Conservation (phyloP, 1,139 yeast genomes). For the Pichia sp. region DNA sequence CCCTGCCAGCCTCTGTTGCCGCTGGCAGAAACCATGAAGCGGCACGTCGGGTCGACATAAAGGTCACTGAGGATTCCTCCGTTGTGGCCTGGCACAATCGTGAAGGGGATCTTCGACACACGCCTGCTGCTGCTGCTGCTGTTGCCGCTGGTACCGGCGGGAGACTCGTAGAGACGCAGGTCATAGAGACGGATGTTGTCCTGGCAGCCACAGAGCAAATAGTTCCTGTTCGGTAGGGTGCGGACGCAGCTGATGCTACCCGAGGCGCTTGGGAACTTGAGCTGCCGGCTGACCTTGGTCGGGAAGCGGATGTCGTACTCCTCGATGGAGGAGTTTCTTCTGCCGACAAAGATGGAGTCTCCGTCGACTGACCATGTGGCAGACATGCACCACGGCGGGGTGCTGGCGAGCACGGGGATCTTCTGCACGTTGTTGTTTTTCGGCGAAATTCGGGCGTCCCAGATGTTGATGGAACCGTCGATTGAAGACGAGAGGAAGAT, state of each 20-base stretch:
- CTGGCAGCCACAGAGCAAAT: slow-evolving; percentile 78
- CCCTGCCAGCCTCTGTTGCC: slow-evolving; percentile 98
- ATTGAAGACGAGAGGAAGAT: slow-evolving; percentile 77
- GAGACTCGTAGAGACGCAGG: slow-evolving; percentile 48
- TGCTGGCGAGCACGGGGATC: background rate
- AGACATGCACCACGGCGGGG: slow-evolving; percentile 85
- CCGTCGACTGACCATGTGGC: slow-evolving; percentile 90
- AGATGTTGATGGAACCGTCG: slow-evolving; percentile 76
- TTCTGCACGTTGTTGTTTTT: slow-evolving; percentile 35
- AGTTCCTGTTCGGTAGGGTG: slow-evolving; percentile 77
- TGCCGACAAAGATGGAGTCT: slow-evolving; percentile 72
- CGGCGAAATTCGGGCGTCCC: slow-evolving; percentile 66
- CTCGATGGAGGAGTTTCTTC: slow-evolving; percentile 86
- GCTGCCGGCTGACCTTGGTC: slow-evolving; percentile 45
- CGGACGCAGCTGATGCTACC: slow-evolving; percentile 86
- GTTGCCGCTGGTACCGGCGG: background rate
- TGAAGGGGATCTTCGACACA: slow-evolving; percentile 47
- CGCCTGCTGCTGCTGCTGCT: slow-evolving; percentile 35
- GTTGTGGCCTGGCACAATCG: slow-evolving; percentile 61
- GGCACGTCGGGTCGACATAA: slow-evolving; percentile 78
- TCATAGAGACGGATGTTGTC: slow-evolving; percentile 89
- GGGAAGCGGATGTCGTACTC: slow-evolving; percentile 62
- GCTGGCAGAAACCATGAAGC: slow-evolving; percentile 85
- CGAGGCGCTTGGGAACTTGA: slow-evolving; percentile 80
- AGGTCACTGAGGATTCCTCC: slow-evolving; percentile 57